These are phyloP conservation scores for Thymus quinquecostatus DNA, from an alignment of 257 asterid genomes.

Conservation along the genomic window DNA sequence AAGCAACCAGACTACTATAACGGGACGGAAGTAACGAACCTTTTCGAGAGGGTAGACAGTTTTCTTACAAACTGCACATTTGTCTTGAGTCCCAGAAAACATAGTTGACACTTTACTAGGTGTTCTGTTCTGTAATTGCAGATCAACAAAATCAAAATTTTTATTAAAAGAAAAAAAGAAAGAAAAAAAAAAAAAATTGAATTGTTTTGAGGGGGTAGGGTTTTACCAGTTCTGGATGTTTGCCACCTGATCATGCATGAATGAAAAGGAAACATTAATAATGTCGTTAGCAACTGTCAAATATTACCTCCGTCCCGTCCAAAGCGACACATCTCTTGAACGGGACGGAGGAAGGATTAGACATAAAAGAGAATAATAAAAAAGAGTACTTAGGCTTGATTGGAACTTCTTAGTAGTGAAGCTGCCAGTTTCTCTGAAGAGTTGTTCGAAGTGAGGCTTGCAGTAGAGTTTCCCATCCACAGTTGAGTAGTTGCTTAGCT, in stretches of 20 bases:
- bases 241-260: conserved; percentile 39
- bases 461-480: conserved; percentile 67
- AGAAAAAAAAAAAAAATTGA: too few species aligned
- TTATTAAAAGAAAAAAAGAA: too few species aligned
- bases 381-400: conserved; percentile 29
- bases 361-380: background rate
- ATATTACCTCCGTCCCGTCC: too few species aligned
- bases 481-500: conserved; percentile 72
- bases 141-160: background rate
- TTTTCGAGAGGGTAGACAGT: conserved; percentile 88
- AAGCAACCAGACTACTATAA: too few species aligned
- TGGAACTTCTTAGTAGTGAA: conserved; percentile 43
- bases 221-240: conserved; percentile 52
- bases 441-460: conserved; percentile 70
- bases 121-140: conserved; percentile 54
- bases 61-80: conserved; percentile 75
- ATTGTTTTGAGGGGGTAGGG: background rate
- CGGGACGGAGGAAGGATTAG: too few species aligned
- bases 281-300: too few species aligned
- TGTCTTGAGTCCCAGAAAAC: conserved; percentile 90
- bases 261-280: background rate
- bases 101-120: conserved; percentile 74
- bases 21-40: conserved; percentile 32
- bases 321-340: too few species aligned
- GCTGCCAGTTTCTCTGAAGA: conserved; percentile 64